Conservation (phyloP, 495 filamentous ascomycete species). For the Schizothecium vesticola region DNA sequence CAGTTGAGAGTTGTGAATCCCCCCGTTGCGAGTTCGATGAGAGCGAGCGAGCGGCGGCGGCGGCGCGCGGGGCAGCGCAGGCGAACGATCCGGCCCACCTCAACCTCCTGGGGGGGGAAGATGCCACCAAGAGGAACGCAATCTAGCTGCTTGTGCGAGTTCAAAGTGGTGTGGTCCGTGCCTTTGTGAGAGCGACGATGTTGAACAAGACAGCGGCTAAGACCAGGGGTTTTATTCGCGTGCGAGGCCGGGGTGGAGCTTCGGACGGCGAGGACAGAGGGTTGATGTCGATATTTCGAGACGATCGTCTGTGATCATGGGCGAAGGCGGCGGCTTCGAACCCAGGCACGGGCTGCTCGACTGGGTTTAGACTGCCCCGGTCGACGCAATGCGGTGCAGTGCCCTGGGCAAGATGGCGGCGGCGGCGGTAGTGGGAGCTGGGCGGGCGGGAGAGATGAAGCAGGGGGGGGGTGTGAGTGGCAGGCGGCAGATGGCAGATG, state of each 20-base stretch:
- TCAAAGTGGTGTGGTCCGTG: slow-evolving; percentile 30
- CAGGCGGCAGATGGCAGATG: slow-evolving; percentile 11
- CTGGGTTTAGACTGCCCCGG: slow-evolving; percentile 10
- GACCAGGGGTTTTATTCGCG: slow-evolving; percentile 41
- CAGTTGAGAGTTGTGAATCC: slow-evolving; percentile 8
- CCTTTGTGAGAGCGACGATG: slow-evolving; percentile 29
- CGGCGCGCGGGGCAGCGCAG: slow-evolving; percentile 22
- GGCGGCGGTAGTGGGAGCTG: slow-evolving; percentile 15
- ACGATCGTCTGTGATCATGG: slow-evolving; percentile 25
- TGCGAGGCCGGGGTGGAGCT: slow-evolving; percentile 20
- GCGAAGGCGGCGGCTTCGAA: slow-evolving; percentile 16
- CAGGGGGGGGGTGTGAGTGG: neutral
- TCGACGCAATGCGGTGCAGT: slow-evolving; percentile 10
- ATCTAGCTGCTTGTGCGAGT: slow-evolving; percentile 26
- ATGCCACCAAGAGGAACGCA: slow-evolving; percentile 25
- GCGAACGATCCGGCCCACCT: slow-evolving; percentile 24
- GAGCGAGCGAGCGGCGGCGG: slow-evolving; percentile 12
- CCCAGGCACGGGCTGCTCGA: slow-evolving; percentile 12
- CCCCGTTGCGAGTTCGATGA: slow-evolving; percentile 22
- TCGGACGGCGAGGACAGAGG: slow-evolving; percentile 12
- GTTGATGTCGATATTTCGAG: slow-evolving; percentile 17
- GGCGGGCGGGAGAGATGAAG: slow-evolving; percentile 13
- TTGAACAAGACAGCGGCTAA: slow-evolving; percentile 43
- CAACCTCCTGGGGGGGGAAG: slow-evolving; percentile 2
- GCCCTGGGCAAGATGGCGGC: slow-evolving; percentile 6